Evolutionary conservation across 306 rosid species (phyloP).

Genomic region (Cucurbita argyrosperma): DNA sequence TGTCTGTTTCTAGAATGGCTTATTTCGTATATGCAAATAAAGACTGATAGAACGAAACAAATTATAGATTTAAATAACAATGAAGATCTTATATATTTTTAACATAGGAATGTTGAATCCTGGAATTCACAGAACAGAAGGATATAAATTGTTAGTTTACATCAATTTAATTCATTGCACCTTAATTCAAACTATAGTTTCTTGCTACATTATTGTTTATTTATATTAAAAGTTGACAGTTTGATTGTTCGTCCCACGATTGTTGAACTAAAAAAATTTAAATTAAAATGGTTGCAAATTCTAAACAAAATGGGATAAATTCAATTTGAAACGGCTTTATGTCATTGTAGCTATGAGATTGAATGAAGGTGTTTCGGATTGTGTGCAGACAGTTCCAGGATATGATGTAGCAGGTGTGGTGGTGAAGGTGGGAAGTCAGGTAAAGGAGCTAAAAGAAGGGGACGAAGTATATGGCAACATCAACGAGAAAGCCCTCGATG

Average conservation of each 20-base stretch:
- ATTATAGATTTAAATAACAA: not conserved
- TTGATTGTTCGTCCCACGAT: not conserved
- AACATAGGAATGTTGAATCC: not conserved
- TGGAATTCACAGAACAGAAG: not conserved
- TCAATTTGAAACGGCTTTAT: not conserved
- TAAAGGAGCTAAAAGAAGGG: conserved; percentile 65
- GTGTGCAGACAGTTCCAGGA: conserved; percentile 76
- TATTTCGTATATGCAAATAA: not conserved
- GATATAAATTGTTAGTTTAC: not conserved
- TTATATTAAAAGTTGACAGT: not conserved
- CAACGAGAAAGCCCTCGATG: conserved; percentile 73
- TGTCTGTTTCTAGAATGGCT: not conserved
- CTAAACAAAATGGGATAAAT: not conserved
- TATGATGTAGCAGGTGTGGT: conserved; percentile 88
- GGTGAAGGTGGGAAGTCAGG: conserved; percentile 67
- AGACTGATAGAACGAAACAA: not conserved
- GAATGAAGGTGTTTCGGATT: not conserved
- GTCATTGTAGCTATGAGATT: not conserved
- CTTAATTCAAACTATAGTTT: too few relatives aligned
- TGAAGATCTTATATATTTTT: not conserved
- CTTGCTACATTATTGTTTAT: not conserved
- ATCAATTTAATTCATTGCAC: not conserved
- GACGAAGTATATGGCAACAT: conserved; percentile 85
- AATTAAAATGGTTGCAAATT: not conserved
- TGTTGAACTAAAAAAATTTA: not conserved